Evolutionary conservation across 1,139 yeast genomes (phyloP).

Genomic region (Hansenula sp.): DNA sequence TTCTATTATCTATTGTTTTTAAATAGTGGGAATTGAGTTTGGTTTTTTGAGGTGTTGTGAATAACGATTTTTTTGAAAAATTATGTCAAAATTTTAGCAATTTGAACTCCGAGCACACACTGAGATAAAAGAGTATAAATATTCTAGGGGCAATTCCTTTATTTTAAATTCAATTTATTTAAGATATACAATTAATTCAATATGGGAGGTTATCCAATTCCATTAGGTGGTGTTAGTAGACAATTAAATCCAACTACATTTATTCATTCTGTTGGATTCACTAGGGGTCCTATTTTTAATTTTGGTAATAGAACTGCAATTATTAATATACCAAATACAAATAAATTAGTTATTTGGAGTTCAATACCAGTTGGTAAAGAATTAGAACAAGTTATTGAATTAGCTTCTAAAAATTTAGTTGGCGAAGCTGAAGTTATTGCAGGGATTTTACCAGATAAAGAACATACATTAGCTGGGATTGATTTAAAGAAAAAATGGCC

Average conservation of each 20-base stretch:
- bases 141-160: too few relatives aligned
- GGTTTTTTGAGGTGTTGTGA: too few relatives aligned
- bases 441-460: slow-evolving; percentile 46
- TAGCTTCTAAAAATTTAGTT: slow-evolving; percentile 33
- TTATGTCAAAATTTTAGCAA: too few relatives aligned
- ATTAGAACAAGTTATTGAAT: slow-evolving; percentile 34
- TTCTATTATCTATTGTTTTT: too few relatives aligned
- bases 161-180: too few relatives aligned
- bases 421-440: slow-evolving; percentile 29
- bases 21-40: too few relatives aligned
- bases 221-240: slow-evolving; percentile 40
- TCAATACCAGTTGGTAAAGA: slow-evolving; percentile 54
- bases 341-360: slow-evolving; percentile 48
- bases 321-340: slow-evolving; percentile 34
- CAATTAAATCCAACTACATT: slow-evolving; percentile 41
- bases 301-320: slow-evolving; percentile 63
- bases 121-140: too few relatives aligned
- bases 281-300: slow-evolving; percentile 34
- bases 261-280: slow-evolving; percentile 47
- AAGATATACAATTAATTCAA: neutral
- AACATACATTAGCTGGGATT: slow-evolving; percentile 49
- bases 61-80: too few relatives aligned
- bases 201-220: slow-evolving; percentile 22
- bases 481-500: slow-evolving; percentile 17
- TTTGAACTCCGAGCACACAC: too few relatives aligned